phyloP scores from a whole-genome alignment of 2,329 filamentous ascomycete species.

The Sporothrix phasma region DNA sequence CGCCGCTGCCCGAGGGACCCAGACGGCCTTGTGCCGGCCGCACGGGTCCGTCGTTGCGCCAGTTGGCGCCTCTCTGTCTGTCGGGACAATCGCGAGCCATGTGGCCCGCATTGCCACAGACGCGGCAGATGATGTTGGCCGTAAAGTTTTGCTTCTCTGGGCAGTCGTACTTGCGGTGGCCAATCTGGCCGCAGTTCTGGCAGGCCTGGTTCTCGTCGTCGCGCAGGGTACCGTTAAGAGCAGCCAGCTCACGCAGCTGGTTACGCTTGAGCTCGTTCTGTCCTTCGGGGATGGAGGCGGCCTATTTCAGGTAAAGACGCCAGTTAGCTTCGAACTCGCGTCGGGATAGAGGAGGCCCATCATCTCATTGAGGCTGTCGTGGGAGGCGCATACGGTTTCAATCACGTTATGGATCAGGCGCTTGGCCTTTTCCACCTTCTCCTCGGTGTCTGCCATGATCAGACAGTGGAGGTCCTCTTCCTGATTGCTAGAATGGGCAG shows the following conservation, averaged over 20 bases:
- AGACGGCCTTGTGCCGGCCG: conserved; percentile 53
- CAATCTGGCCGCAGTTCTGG: conserved; percentile 98
- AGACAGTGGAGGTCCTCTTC: conserved; percentile 98
- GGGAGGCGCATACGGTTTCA: conserved; percentile 65
- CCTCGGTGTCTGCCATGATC: conserved; percentile 99
- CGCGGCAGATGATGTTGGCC: conserved; percentile 97
- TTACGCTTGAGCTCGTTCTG: conserved; percentile 99
- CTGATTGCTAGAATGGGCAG: conserved; percentile 98
- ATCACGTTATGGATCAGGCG: conserved; percentile 97
- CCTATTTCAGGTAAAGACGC: conserved; percentile 44
- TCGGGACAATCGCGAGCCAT: conserved; percentile 98
- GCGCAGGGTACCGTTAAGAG: conserved; percentile 95
- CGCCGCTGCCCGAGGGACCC: conserved; percentile 51
- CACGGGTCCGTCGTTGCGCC: conserved; percentile 66
- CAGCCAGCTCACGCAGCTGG: conserved; percentile 92
- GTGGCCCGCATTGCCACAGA: conserved; percentile 94
- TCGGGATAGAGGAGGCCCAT: not conserved
- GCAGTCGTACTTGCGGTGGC: conserved; percentile 97
- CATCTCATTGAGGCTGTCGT: not conserved
- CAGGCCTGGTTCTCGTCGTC: conserved; percentile 99
- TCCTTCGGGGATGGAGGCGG: conserved; percentile 94
- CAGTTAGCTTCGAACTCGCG: not conserved
- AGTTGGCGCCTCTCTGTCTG: conserved; percentile 78
- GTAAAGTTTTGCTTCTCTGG: conserved; percentile 97
- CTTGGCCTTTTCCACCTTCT: conserved; percentile 99